These are phyloP conservation scores for Tillandsia fasciculata DNA, from an alignment of 176 grass and related monocot species.

Conservation along the genomic window DNA sequence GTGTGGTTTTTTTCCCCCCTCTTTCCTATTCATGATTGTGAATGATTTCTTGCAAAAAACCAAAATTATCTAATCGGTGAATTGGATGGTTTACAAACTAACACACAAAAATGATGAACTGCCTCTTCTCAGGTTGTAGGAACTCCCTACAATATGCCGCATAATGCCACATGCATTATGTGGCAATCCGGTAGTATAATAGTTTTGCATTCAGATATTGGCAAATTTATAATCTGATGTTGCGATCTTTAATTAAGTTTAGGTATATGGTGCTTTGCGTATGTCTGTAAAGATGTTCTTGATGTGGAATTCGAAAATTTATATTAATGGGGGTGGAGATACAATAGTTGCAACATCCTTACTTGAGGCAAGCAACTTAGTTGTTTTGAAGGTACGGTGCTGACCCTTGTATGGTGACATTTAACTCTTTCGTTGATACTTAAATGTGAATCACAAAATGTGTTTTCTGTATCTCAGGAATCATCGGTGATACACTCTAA, in stretches of 20 bases:
- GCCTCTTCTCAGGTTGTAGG: too few species aligned
- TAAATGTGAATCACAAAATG: constrained; percentile 11
- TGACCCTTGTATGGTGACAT: not conserved
- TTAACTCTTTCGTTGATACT: constrained; percentile 5
- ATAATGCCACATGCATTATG: not conserved
- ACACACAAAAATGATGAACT: too few species aligned
- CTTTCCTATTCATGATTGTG: too few species aligned
- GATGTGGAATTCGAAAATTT: constrained; percentile 97
- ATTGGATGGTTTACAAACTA: too few species aligned
- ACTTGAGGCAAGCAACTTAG: constrained; percentile 98
- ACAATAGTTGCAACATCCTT: constrained; percentile 80
- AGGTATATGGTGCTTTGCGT: constrained; percentile 91
- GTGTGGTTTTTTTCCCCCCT: too few species aligned
- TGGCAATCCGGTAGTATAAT: not conserved
- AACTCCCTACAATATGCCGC: too few species aligned
- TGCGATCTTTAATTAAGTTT: constrained; percentile 21
- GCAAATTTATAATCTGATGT: not conserved
- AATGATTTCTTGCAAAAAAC: too few species aligned
- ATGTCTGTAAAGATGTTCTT: constrained; percentile 99
- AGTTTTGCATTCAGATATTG: not conserved
- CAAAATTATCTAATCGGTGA: too few species aligned
- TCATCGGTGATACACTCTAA: constrained; percentile 97
- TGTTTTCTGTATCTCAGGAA: constrained; percentile 44
- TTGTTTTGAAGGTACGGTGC: constrained; percentile 81
- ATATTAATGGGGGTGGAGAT: constrained; percentile 85